phyloP scores from a whole-genome alignment of 2,329 filamentous ascomycete genomes.

The Xylariaceae sp. region DNA sequence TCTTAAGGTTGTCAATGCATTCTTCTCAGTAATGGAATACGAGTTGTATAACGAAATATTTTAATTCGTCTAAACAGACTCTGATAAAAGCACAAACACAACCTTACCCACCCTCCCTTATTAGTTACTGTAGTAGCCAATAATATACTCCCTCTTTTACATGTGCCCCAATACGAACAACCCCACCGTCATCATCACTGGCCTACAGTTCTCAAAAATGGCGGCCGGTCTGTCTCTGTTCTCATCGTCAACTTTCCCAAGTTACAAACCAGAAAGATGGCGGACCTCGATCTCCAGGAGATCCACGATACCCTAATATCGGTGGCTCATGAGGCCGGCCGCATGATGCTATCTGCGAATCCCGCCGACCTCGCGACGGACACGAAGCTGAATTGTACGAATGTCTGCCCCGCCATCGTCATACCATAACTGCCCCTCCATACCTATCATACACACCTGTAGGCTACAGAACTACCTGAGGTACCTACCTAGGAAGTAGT shows the following conservation, averaged over 20 bases:
- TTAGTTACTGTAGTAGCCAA: no score
- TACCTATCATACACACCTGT: neutral
- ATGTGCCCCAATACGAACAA: conserved; percentile 15
- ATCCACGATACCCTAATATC: conserved; percentile 63
- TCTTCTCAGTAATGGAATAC: no score
- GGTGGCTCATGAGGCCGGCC: conserved; percentile 65
- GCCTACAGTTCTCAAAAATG: no score
- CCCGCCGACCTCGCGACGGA: conserved; percentile 59
- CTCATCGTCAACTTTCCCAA: neutral
- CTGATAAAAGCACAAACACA: no score
- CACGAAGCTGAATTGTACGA: conserved; percentile 67
- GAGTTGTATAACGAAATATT: no score
- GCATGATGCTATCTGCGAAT: conserved; percentile 65
- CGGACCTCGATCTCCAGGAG: conserved; percentile 60
- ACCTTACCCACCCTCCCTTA: no score
- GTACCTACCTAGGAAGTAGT: neutral
- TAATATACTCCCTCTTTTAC: conserved; percentile 17
- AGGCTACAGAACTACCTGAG: no score
- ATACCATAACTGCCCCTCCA: conserved; percentile 16
- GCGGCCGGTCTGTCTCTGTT: neutral
- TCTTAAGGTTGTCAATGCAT: no score
- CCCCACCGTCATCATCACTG: conserved; percentile 8
- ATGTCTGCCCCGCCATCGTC: no score
- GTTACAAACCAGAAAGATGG: conserved; percentile 45
- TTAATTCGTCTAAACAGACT: no score